phyloP scores from a whole-genome alignment of 345 rosid species.

The Camelina hispida region DNA sequence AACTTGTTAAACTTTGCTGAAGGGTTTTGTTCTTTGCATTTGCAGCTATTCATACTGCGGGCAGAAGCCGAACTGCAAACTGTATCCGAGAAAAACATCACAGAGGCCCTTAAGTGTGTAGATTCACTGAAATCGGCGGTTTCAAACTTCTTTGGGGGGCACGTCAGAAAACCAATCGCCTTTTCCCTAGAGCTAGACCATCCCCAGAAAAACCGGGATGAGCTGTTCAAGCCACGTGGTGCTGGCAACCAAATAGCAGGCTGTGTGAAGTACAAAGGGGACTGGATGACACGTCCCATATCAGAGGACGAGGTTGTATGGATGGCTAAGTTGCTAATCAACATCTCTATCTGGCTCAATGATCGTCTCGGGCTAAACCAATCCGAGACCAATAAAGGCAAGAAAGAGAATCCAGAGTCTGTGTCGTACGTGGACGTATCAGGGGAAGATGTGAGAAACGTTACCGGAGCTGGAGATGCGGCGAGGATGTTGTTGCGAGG shows the following conservation, averaged over 20 bases:
- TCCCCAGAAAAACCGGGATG: constrained; percentile 57
- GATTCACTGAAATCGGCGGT: constrained; percentile 64
- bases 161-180: constrained; percentile 54
- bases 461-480: constrained; percentile 53
- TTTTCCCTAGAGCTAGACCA: constrained; percentile 51
- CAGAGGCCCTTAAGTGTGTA: constrained; percentile 52
- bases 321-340: constrained; percentile 74
- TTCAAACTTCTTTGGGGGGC: constrained; percentile 64
- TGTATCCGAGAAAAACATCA: constrained; percentile 52
- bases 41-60: constrained; percentile 85
- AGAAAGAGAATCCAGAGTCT: constrained; percentile 31
- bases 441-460: constrained; percentile 45
- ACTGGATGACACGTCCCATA: constrained; percentile 87
- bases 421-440: constrained; percentile 62
- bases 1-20: background rate
- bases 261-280: constrained; percentile 69
- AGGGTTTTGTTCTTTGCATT: constrained; percentile 37
- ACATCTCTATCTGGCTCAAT: constrained; percentile 69
- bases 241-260: constrained; percentile 51
- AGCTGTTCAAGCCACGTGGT: constrained; percentile 80
- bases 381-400: constrained; percentile 33
- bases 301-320: constrained; percentile 82
- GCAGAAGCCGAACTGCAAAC: constrained; percentile 89
- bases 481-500: constrained; percentile 50
- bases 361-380: constrained; percentile 67